Base-by-base conservation (phyloP, 2,329 filamentous ascomycete genomes). In the Talaromyces sp. region DNA sequence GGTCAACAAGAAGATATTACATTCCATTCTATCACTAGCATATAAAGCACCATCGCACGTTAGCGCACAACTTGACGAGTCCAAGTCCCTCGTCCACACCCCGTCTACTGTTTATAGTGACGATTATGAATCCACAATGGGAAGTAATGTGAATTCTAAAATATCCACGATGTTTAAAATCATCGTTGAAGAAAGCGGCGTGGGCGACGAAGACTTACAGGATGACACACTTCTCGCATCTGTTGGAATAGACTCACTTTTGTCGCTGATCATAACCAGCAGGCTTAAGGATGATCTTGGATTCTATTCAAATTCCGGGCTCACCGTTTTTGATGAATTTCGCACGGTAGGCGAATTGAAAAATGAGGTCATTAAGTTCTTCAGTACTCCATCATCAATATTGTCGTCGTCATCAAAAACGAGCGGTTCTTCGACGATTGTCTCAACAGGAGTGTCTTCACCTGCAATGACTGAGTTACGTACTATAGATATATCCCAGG, bases 171-270 rank as follows among this genome's bases (percentile, higher is more conserved):
- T 41, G 39, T 41, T 41, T 41, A n/a, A 45, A 11, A 64, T 64
- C 19, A 67, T 68, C 19, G 27, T 64, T 37, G 66, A 68, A 52
- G 67, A 68, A 60, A 68, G 27, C 37, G 66, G 66, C 16, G 43
- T 68, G 9, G 45, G 61, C 2, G 13, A 62, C 4, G 56, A 62
- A 59, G 66, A 68, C 7, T 41, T 68, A 13, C 45, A n/a, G 2
- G 54, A 64, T 58, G 41, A 54, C 14, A 56, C 39, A 22, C 45
- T 19, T 19, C 60, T 67, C 39, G 27, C 61, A 22, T 56, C 64
- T 14, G 50, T 68, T 48, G 67, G 67, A 24, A 60, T 68, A 31
- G 67, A 68, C 27, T 68, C 66, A 10, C 47, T 68, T 13, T 52
- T 68, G 7, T 48, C 56, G 10, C 47, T 68, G n/a, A 54, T 57